Evolutionary conservation across 2,329 filamentous ascomycete species (phyloP).

Genomic region (Cercospora sesami): DNA sequence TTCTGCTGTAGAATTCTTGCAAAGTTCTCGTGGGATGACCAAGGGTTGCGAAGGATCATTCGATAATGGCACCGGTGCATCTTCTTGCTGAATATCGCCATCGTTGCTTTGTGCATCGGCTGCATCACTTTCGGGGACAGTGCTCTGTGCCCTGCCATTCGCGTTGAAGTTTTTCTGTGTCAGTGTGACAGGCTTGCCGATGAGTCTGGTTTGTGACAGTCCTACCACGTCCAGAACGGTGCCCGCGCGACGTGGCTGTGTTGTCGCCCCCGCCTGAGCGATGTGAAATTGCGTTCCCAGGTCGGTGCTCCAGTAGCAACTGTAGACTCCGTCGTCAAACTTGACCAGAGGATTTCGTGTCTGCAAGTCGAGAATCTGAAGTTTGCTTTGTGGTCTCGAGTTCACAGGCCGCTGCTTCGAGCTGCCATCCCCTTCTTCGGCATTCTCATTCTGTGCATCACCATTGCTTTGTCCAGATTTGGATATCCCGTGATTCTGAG

Average conservation of each 20-base stretch:
- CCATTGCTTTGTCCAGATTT: background rate
- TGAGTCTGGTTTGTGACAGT: slow-evolving; percentile 68
- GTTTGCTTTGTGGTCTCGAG: background rate
- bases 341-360: slow-evolving; percentile 73
- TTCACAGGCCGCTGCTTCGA: background rate
- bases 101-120: background rate
- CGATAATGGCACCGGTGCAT: background rate
- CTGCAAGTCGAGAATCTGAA: slow-evolving; percentile 70
- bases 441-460: slow-evolving; percentile 5
- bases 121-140: slow-evolving; percentile 4
- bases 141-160: background rate
- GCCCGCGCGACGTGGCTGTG: slow-evolving; percentile 52
- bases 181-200: slow-evolving; percentile 65
- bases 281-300: slow-evolving; percentile 76
- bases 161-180: slow-evolving; percentile 27
- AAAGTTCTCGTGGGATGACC: slow-evolving; percentile 27
- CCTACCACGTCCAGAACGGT: slow-evolving; percentile 69
- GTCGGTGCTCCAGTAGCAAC: slow-evolving; percentile 77
- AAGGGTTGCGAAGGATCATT: slow-evolving; percentile 18
- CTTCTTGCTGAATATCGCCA: slow-evolving; percentile 4
- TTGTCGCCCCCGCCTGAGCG: slow-evolving; percentile 44
- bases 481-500: background rate
- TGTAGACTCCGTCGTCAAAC: slow-evolving; percentile 75
- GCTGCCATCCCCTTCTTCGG: background rate
- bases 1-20: slow-evolving; percentile 25